Conservation (phyloP, 208 protist species). For the Porcisia hertigi region DNA sequence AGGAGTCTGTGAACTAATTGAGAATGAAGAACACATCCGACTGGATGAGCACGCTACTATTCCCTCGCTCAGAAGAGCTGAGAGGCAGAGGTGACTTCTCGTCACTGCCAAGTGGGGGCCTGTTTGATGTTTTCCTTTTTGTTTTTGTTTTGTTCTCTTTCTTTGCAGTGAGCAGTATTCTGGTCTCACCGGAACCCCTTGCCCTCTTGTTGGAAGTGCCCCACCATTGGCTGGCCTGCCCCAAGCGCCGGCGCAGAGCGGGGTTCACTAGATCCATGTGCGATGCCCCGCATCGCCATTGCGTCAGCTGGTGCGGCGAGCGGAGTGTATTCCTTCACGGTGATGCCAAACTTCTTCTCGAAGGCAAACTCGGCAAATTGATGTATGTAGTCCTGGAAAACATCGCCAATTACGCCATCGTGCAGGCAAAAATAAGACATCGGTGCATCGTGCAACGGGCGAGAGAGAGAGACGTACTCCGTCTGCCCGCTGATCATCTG, state of each 20-base stretch:
- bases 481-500: constrained; percentile 90
- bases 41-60: not conserved
- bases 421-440: constrained; percentile 90
- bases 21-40: no score
- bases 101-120: not conserved
- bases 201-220: constrained; percentile 79
- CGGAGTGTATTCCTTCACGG: constrained; percentile 75
- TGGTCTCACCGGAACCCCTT: constrained; percentile 58
- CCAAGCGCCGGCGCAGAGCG: constrained; percentile 23
- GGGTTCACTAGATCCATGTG: constrained; percentile 29
- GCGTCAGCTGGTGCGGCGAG: constrained; percentile 64
- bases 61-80: not conserved
- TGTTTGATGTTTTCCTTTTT: constrained; percentile 7
- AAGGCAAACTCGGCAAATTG: constrained; percentile 93
- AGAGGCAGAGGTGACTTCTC: not conserved
- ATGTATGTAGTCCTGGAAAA: constrained; percentile 84
- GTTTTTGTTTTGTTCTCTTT: constrained; percentile 4
- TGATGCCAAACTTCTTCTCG: constrained; percentile 80
- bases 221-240: constrained; percentile 64
- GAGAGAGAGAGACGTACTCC: constrained; percentile 75
- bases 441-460: constrained; percentile 84
- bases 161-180: not conserved
- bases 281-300: constrained; percentile 57
- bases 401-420: constrained; percentile 79
- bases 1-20: no score